Percentiles rank a stretch among this genome's conserved stretches.
Evolutionary conservation across 345 rosid species (phyloP).

Genomic region (Rhodamnia argentea): DNA sequence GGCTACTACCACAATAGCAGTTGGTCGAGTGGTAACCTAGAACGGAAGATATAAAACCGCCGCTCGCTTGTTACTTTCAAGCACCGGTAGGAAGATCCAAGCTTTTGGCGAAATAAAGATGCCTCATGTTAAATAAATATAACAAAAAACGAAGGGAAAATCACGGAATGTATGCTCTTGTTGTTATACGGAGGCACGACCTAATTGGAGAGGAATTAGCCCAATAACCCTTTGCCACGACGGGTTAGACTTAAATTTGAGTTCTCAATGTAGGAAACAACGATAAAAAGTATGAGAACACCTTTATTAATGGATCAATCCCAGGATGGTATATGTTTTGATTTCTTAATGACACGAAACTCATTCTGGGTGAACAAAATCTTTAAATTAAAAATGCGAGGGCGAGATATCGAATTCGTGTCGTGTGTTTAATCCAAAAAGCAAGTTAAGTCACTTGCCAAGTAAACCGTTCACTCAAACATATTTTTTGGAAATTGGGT

Average conservation of each 20-base stretch:
- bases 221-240: fast-evolving
- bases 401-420: neutral
- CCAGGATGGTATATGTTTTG: fast-evolving
- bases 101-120: fast-evolving
- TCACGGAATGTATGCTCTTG: neutral
- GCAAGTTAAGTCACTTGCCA: neutral
- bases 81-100: neutral
- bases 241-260: fast-evolving
- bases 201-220: fast-evolving
- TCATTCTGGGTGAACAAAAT: neutral
- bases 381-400: neutral
- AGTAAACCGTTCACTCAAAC: neutral
- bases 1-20: fast-evolving
- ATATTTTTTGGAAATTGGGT: too few species aligned
- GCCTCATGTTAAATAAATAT: neutral
- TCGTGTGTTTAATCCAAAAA: neutral
- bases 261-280: fast-evolving
- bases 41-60: fast-evolving
- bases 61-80: neutral
- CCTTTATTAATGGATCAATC: fast-evolving
- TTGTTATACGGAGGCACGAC: neutral
- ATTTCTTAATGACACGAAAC: neutral
- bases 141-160: fast-evolving
- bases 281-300: fast-evolving
- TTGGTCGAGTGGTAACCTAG: neutral